A percentile compares a stretch with the other conserved stretches of the same genome.
These are phyloP conservation scores for Monosporascus sp. DNA, from an alignment of 2,329 filamentous ascomycete species.

Conservation along the genomic window DNA sequence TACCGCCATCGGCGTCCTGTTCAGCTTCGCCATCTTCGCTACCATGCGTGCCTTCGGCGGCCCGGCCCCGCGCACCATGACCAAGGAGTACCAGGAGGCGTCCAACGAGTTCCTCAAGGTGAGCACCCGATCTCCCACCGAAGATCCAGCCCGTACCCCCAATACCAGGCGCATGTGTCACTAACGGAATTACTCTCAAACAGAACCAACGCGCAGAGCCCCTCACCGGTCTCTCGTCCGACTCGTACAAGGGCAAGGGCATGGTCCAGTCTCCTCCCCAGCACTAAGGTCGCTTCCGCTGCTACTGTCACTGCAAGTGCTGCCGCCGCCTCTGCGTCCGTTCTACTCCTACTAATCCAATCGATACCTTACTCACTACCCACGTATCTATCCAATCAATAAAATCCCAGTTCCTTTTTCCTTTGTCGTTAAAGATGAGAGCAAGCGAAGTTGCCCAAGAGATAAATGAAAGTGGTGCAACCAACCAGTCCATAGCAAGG, in stretches of 20 bases:
- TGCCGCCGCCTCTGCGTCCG: neutral
- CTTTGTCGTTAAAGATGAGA: conserved; percentile 34
- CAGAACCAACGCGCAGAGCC: conserved; percentile 82
- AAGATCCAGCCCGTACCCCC: neutral
- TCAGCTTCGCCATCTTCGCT: conserved; percentile 67
- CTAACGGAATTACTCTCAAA: conserved; percentile 8
- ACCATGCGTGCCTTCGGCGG: conserved; percentile 66
- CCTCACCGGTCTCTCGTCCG: conserved; percentile 75
- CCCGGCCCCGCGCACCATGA: conserved; percentile 79
- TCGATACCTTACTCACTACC: conserved; percentile 13
- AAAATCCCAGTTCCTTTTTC: conserved; percentile 17
- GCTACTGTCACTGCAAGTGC: neutral
- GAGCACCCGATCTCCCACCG: conserved; percentile 29
- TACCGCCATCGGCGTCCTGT: conserved; percentile 61
- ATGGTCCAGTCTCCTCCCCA: conserved; percentile 67
- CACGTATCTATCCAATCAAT: conserved; percentile 9
- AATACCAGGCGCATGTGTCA: neutral
- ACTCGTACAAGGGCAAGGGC: conserved; percentile 73
- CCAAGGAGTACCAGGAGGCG: conserved; percentile 93
- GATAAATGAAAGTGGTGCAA: neutral
- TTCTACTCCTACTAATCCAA: conserved; percentile 5
- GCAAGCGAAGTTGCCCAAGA: conserved; percentile 17
- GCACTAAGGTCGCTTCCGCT: conserved; percentile 24
- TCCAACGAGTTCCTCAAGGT: conserved; percentile 93
- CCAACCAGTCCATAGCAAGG: conserved; percentile 6